A percentile compares a stretch with the other conserved stretches of the same genome.
These are phyloP conservation scores for Russula virescens DNA, from an alignment of 768 basidiomycete species.

Conservation along the genomic window DNA sequence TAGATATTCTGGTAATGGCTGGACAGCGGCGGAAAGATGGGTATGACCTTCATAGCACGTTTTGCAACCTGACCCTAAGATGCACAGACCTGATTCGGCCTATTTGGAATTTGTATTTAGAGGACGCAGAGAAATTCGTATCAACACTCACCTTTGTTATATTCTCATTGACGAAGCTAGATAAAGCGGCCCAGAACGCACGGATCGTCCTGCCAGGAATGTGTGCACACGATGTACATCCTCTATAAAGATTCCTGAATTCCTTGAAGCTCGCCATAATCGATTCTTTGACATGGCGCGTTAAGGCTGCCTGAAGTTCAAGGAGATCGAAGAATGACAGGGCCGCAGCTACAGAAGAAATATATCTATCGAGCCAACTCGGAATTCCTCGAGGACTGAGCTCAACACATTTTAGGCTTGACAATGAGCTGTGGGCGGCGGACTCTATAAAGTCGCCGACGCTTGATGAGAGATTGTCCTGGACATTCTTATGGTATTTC, in stretches of 20 bases:
- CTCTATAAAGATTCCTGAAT: no score
- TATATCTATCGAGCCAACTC: background rate
- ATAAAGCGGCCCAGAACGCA: background rate
- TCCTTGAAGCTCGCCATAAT: no score
- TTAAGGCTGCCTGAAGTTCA: background rate
- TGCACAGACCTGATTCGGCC: background rate
- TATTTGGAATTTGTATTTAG: background rate
- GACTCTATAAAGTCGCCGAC: background rate
- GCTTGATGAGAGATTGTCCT: background rate
- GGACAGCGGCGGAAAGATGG: no score
- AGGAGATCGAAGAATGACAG: background rate
- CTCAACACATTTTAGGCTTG: background rate
- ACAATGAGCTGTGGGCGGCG: background rate
- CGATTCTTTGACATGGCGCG: background rate
- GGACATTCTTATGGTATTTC: conserved; percentile 18
- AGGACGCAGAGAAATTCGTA: background rate
- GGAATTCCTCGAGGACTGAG: no score
- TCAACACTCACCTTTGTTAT: background rate
- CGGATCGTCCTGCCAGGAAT: background rate
- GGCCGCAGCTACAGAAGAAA: background rate
- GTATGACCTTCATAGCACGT: no score
- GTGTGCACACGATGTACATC: background rate
- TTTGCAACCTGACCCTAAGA: no score
- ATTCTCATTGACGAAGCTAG: background rate
- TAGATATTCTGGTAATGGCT: no score